phyloP scores from a whole-genome alignment of 139 green algal genomes.

The Haematococcus sp. region DNA sequence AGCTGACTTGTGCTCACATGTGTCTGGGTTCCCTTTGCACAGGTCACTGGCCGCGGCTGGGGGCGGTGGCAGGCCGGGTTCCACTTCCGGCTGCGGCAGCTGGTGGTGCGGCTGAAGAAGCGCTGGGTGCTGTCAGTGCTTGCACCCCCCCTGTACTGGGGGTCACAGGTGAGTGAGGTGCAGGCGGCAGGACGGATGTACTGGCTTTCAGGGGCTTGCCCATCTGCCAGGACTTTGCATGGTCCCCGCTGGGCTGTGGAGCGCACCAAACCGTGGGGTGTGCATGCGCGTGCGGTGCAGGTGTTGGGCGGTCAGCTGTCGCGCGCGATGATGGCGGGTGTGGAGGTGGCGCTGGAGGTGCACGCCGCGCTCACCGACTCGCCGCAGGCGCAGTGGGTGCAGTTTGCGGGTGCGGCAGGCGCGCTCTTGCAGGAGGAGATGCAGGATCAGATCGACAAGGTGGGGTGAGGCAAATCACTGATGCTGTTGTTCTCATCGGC shows the following conservation, averaged over 20 bases:
- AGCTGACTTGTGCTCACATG: too few relatives aligned
- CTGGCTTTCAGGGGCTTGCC: too few relatives aligned
- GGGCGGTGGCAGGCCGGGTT: conserved; percentile 1
- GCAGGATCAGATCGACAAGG: conserved; percentile 12
- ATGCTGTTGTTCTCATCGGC: too few relatives aligned
- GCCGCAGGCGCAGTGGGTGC: conserved; percentile 30
- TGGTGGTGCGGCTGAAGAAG: conserved; percentile 9
- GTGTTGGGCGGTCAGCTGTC: conserved; percentile 42
- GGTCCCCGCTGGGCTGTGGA: too few relatives aligned
- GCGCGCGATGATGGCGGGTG: conserved; percentile 50
- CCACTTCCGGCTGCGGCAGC: conserved; percentile 12
- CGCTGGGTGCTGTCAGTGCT: background rate
- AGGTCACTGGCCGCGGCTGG: background rate
- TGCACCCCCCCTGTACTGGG: conserved; percentile 1
- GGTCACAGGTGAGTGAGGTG: conserved; percentile 1
- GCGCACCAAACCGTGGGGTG: too few relatives aligned
- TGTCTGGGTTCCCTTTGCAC: background rate
- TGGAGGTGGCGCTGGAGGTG: conserved; percentile 60
- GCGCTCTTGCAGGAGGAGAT: conserved; percentile 12
- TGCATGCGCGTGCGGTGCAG: too few relatives aligned
- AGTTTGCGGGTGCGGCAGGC: conserved; percentile 24
- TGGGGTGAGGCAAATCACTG: background rate
- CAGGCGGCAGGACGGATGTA: too few relatives aligned
- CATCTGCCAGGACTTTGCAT: too few relatives aligned
- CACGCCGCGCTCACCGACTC: conserved; percentile 19